Base-by-base conservation (phyloP, 169 alveolate genomes). In the Plasmodium berghei region DNA sequence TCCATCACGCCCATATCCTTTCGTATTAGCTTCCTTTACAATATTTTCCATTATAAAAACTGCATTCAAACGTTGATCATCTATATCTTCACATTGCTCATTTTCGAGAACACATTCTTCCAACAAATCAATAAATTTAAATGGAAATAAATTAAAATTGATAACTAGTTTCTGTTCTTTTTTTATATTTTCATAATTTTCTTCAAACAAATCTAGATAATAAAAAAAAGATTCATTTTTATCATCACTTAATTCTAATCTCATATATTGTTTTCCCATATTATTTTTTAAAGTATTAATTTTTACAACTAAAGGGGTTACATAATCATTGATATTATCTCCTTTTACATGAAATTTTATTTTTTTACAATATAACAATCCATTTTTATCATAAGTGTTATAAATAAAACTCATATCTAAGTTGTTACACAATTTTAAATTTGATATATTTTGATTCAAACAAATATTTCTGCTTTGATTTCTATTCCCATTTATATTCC, bases 351-450 rank as follows among this genome's bases (percentile, higher is more conserved):
- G 63, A 22, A 80, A 80, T 48, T 66, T 80, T 18, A 80, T 67
- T 55, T 26, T 24, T 16, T 80, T 80, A 4, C 90, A 80, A 55
- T 80, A 80, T n/a, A 80, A 45, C 20, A 80, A 14, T 20, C 90
- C 90, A 67, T 80, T 80, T 18, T 80, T 69, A 59, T 80, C 90
- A 28, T 80, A 80, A 18, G 52, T 80, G 16, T 80, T 80, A 24
- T 80, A 80, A 16, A 80, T 80, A 66, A 16, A 67, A 67, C 90
- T 80, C 90, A 80, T 80, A 28, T 80, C 90, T 67, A 80, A 6
- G 5, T 34, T 55, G 8, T 54, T 80, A 8, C 69, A 46, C 14
- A 67, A 10, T 26, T 42, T 64, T 22, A 77, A 34, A 34, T 34
- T 34, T 34, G 42, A 34, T 34, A 34, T 4, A 4, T 34, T 34